Conservation (phyloP, 2,329 filamentous ascomycete genomes). For the Ampelomyces quisqualis region DNA sequence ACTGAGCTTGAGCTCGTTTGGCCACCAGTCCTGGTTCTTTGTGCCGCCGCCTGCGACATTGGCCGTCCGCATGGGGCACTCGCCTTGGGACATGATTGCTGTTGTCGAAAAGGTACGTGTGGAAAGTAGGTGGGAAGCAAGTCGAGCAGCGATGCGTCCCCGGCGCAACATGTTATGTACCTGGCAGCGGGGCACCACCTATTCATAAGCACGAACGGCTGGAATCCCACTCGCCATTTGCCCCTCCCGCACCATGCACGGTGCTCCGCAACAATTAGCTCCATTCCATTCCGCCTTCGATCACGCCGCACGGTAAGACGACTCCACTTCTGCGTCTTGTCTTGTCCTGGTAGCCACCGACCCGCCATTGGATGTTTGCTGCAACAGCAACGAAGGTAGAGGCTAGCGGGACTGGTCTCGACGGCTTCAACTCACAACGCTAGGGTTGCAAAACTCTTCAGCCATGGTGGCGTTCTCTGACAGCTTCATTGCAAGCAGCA, state of each 20-base stretch:
- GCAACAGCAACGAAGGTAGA: no score
- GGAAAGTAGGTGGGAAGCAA: conserved; percentile 6
- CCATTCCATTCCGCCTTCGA: conserved; percentile 18
- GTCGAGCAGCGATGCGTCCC: conserved; percentile 8
- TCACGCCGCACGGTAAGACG: conserved; percentile 6
- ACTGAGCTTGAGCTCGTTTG: conserved; percentile 65
- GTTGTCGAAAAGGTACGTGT: conserved; percentile 15
- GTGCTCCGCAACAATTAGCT: conserved; percentile 27
- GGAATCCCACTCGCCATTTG: conserved; percentile 25
- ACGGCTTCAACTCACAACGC: no score
- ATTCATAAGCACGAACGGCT: conserved; percentile 35
- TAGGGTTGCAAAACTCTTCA: no score
- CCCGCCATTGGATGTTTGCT: no score
- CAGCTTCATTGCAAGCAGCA: conserved; percentile 3
- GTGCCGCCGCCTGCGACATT: conserved; percentile 62
- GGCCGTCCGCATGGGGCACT: conserved; percentile 39
- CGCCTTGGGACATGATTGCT: conserved; percentile 35
- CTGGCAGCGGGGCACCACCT: conserved; percentile 21
- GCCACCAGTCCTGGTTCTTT: conserved; percentile 73
- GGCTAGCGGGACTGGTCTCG: no score
- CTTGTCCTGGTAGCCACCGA: no score
- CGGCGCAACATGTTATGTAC: conserved; percentile 17
- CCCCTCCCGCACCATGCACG: conserved; percentile 23
- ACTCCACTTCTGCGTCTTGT: conserved; percentile 12
- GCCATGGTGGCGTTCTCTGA: neutral